Base-by-base conservation (phyloP, 495 filamentous ascomycete genomes). In the Hypoxylon fuscum region DNA sequence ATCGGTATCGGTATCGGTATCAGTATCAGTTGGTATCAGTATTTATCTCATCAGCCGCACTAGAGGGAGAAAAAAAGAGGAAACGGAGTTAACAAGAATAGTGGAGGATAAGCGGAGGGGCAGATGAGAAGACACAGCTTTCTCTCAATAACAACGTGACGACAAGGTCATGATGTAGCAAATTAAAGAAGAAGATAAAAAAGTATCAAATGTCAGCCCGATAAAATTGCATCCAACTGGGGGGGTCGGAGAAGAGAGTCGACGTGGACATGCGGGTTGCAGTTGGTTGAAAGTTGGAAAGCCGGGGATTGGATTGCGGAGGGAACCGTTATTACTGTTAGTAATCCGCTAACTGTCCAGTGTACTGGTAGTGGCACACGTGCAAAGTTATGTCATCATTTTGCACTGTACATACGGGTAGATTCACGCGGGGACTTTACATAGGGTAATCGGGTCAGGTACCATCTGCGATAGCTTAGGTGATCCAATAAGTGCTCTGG, bases 221-320 rank as follows among this genome's bases (percentile, higher is more conserved):
- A 40, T 20, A 40, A 40, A 4, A n/a, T 37, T 37, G 34, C 34
- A 37, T 37, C 11, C 12, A 37, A 18, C 15, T 18, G 14, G 4
- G 32, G 12, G 32, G 3, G 12, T 35, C n/a, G 37, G 17, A 7
- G 9, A 7, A 15, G 37, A 18, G 37, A 45, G 42, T 45, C 14
- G 23, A 46, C 43, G 43, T 46, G 43, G 43, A 46, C 43, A 31
- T 23, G 41, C 23, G 23, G 43, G 25, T 17, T 46, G 43, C 15
- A 17, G 37, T 40, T 40, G 3, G 2, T 40, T 40, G 37, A 9
- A 38, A 38, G 18, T 50, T 23, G 47, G 32, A 50, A n/a, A n/a
- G 11, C 37, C 35, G 48, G 48, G 35, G 37, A 45, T 32, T 47
- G 23, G 15, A 55, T 29, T 55, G 51, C 22, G 59, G 59, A 62